Evolutionary conservation across 2,329 filamentous ascomycete genomes (phyloP), one percentile per base, ranked within the genome.

Genomic region (Talaromyces sp.): DNA sequence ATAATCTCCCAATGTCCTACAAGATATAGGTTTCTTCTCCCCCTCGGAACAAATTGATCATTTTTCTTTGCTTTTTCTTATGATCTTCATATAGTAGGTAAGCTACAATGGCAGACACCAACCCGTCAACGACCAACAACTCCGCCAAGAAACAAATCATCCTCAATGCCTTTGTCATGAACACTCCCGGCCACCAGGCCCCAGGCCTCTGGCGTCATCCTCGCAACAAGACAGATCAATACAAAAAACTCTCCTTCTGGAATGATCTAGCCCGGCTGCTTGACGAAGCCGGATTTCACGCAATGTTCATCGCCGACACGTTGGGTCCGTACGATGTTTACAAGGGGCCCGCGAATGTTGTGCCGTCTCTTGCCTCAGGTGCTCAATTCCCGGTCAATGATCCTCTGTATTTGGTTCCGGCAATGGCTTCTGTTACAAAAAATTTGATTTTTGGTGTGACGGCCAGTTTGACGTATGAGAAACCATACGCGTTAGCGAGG

Each of bases 391-490:
- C 78, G 8, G 77, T 80, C 60, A 79, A 78, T 19, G 79, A 81
- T 62, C 76, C 78, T 0, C 72, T 78, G 6, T 77, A 76, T 66
- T 72, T 74, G 31, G 74, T 83, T 9, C 75, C 82, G 1, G 81
- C 81, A 1, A 79, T 83, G 78, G 81, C 81, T 5, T 75, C 81
- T 7, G 78, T 76, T 2, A 82, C 82, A 0, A 77, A 81, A 66
- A 79, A 77, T 45, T 73, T 84, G 63, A 76, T 82, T 0, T 82
- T 86, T 3, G 83, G 82, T 0, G 82, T 83, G 0, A 86, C 84
- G 0, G 84, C 83, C 0, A 83, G 81, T 0, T 84, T 82, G 0
- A 86, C 83, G 0, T 85, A 84, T 62, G 83, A 86, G 22, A 77
- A 82, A 62, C 82, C 84, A 3, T 85, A 84, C 54, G 82, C 84